Conservation (phyloP, 352 stramenopile species). For the Pythium periplocum region DNA sequence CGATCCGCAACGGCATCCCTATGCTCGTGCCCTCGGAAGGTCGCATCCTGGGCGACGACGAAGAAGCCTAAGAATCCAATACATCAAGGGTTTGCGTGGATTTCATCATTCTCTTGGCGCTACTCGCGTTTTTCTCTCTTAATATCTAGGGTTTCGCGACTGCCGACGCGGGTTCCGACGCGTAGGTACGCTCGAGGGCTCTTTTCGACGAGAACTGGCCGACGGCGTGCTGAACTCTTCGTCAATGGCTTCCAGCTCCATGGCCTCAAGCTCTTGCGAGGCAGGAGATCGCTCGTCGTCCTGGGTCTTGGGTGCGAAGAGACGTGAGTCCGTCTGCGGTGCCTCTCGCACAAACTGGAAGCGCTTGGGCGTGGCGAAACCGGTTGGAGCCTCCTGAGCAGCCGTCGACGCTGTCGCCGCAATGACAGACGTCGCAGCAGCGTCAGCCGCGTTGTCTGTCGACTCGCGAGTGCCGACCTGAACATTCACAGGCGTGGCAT, state of each 20-base stretch:
- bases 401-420: conserved; percentile 23
- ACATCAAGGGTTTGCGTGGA: conserved; percentile 1
- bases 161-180: conserved; percentile 73
- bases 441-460: conserved; percentile 1
- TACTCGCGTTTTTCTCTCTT: conserved; percentile 13
- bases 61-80: conserved; percentile 17
- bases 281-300: conserved; percentile 35
- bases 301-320: conserved; percentile 23
- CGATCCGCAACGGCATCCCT: conserved; percentile 67
- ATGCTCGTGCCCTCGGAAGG: conserved; percentile 73
- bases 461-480: conserved; percentile 6
- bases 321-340: conserved; percentile 50
- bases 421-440: conserved; percentile 6
- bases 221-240: conserved; percentile 80
- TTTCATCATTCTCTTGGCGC: conserved; percentile 4
- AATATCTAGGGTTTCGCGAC: conserved; percentile 56
- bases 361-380: conserved; percentile 41
- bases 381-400: conserved; percentile 18
- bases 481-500: conserved; percentile 14
- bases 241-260: conserved; percentile 77
- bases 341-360: conserved; percentile 75
- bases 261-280: conserved; percentile 56
- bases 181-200: conserved; percentile 51
- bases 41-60: conserved; percentile 50
- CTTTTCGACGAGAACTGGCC: conserved; percentile 44